Evolutionary conservation across 495 filamentous ascomycete genomes (phyloP).

Genomic region (Sordaria brevicollis): DNA sequence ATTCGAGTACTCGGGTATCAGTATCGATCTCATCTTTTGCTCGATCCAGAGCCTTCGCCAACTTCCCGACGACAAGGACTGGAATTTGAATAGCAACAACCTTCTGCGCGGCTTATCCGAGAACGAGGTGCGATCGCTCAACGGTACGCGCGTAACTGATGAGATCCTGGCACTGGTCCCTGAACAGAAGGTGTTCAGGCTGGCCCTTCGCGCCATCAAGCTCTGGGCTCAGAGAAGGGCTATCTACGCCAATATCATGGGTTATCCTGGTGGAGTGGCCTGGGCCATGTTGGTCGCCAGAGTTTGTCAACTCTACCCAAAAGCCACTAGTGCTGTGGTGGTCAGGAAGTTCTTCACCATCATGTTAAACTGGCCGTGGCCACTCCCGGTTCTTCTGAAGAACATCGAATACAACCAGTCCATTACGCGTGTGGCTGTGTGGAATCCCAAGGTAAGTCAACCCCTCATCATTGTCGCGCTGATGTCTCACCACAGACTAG

Average conservation of each 20-base stretch:
- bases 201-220: conserved; percentile 84
- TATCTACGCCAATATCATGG: conserved; percentile 90
- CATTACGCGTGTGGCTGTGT: conserved; percentile 59
- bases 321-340: conserved; percentile 74
- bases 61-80: conserved; percentile 55
- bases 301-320: conserved; percentile 95
- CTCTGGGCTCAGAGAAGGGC: conserved; percentile 90
- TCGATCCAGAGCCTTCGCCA: conserved; percentile 57
- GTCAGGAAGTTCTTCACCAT: conserved; percentile 90
- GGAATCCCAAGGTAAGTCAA: conserved; percentile 76
- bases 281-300: conserved; percentile 96
- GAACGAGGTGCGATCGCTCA: conserved; percentile 74
- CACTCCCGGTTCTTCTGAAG: conserved; percentile 81
- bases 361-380: conserved; percentile 88
- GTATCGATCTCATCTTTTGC: conserved; percentile 90
- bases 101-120: conserved; percentile 81
- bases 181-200: conserved; percentile 75
- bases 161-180: conserved; percentile 85
- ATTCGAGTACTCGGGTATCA: conserved; percentile 78
- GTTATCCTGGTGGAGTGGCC: conserved; percentile 91
- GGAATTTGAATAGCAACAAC: conserved; percentile 66
- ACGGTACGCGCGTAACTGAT: conserved; percentile 86
- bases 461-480: conserved; percentile 6
- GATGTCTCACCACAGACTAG: conserved; percentile 36
- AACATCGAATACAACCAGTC: conserved; percentile 73